A percentile compares a stretch with the other conserved stretches of the same genome.
Evolutionary conservation across 176 grass and related monocot species (phyloP).

Genomic region (Poa annua): DNA sequence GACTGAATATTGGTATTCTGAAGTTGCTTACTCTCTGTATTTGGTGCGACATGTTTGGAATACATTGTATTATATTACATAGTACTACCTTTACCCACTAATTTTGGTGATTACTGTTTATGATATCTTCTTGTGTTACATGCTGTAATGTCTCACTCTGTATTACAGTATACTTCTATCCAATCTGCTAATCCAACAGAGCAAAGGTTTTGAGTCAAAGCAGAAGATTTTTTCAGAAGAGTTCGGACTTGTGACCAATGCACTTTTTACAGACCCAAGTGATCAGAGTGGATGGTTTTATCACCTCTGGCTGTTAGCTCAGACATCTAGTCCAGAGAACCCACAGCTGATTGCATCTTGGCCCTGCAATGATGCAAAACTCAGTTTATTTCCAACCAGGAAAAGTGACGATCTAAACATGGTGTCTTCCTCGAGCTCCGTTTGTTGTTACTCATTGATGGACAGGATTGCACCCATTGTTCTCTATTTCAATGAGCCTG

Average conservation of each 20-base stretch:
- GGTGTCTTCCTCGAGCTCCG: conserved; percentile 28
- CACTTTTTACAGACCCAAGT: conserved; percentile 91
- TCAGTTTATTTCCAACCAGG: conserved; percentile 45
- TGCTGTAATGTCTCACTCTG: conserved; percentile 22
- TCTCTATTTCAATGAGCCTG: conserved; percentile 75
- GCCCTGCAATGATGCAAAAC: conserved; percentile 62
- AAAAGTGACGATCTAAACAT: conserved; percentile 29
- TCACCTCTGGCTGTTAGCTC: conserved; percentile 94
- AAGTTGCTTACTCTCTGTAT: conserved; percentile 30
- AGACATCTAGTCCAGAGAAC: conserved; percentile 62
- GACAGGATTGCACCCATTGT: conserved; percentile 62
- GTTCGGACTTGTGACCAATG: conserved; percentile 80
- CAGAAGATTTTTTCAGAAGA: conserved; percentile 77
- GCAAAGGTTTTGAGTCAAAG: conserved; percentile 73
- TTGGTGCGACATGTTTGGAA: background rate
- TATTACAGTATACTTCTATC: conserved; percentile 83
- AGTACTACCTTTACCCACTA: conserved; percentile 13
- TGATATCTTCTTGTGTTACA: conserved; percentile 2
- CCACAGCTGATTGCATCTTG: conserved; percentile 78
- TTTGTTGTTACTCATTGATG: conserved; percentile 47
- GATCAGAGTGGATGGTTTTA: conserved; percentile 99
- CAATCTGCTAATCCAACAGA: conserved; percentile 65
- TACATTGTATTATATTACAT: background rate
- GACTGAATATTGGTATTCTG: conserved; percentile 20
- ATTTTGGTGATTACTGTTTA: conserved; percentile 16